Evolutionary conservation across 2,329 filamentous ascomycete species (phyloP).

Genomic region (Chaetomiaceae sp.): DNA sequence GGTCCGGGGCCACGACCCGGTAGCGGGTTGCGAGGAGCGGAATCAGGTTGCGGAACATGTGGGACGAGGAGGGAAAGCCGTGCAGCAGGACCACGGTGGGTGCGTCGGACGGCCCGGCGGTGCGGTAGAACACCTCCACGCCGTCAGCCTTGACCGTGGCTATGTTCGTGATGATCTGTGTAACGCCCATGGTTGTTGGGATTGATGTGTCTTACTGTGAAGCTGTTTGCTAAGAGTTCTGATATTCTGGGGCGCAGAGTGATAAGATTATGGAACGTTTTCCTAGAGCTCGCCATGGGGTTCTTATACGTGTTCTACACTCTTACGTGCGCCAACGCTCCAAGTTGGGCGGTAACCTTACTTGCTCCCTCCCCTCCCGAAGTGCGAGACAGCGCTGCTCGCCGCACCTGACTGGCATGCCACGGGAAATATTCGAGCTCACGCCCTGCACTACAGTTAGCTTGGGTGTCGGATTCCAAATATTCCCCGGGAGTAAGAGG

Average conservation of each 20-base stretch:
- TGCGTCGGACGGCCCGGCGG: slow-evolving; percentile 30
- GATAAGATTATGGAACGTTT: too few species aligned
- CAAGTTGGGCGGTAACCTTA: too few species aligned
- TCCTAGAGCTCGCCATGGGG: too few species aligned
- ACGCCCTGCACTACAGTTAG: neutral
- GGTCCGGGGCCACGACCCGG: slow-evolving; percentile 51
- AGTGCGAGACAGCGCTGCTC: neutral
- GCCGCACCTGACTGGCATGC: neutral
- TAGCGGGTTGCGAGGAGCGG: slow-evolving; percentile 38
- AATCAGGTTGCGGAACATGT: slow-evolving; percentile 43
- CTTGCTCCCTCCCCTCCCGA: too few species aligned
- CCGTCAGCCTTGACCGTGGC: slow-evolving; percentile 32
- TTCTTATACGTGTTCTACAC: too few species aligned
- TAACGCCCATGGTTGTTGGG: neutral
- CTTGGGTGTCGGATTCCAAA: neutral
- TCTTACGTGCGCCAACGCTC: too few species aligned
- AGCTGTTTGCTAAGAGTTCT: neutral
- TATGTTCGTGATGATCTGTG: slow-evolving; percentile 14
- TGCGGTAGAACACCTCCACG: slow-evolving; percentile 40
- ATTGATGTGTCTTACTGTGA: neutral
- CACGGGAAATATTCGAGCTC: neutral
- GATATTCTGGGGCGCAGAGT: neutral
- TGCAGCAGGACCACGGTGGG: slow-evolving; percentile 42
- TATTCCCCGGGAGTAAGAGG: neutral
- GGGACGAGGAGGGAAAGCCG: slow-evolving; percentile 43